Percentiles rank a stretch among this genome's conserved stretches.
Evolutionary conservation across 148 eudicot genomes (phyloP).

Genomic region (Silene conica): DNA sequence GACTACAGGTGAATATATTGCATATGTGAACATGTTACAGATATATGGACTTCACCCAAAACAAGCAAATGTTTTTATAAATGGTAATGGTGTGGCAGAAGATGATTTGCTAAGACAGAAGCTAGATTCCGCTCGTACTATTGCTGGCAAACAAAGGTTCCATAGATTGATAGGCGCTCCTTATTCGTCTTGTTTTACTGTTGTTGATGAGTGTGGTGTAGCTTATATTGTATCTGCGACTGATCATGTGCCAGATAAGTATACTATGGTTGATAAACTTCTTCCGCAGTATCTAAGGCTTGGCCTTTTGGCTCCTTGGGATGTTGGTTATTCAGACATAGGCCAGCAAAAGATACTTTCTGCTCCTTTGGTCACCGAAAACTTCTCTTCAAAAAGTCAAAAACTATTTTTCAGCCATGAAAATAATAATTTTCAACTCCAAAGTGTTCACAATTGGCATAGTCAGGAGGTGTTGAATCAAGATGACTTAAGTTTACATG

Average conservation of each 20-base stretch:
- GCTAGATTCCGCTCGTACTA: slow-evolving; percentile 18
- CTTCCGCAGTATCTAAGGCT: slow-evolving; percentile 44
- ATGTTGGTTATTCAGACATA: slow-evolving; percentile 62
- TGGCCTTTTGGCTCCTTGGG: slow-evolving; percentile 69
- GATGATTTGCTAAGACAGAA: slow-evolving; percentile 22
- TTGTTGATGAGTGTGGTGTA: slow-evolving; percentile 68
- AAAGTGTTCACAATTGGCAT: slow-evolving; percentile 20
- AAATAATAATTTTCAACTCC: slow-evolving; percentile 25
- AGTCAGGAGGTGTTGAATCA: slow-evolving; percentile 30
- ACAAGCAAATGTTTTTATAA: slow-evolving; percentile 22
- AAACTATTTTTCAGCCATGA: slow-evolving; percentile 24
- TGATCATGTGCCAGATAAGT: slow-evolving; percentile 47
- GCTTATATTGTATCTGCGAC: slow-evolving; percentile 42
- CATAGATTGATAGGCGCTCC: slow-evolving; percentile 59
- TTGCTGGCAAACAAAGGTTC: slow-evolving; percentile 39
- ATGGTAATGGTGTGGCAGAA: slow-evolving; percentile 21
- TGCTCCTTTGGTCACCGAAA: slow-evolving; percentile 26
- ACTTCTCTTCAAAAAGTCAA: slow-evolving; percentile 21
- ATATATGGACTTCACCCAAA: slow-evolving; percentile 40
- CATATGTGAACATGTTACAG: slow-evolving; percentile 40
- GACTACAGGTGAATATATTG: slow-evolving; percentile 57
- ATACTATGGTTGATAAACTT: slow-evolving; percentile 33
- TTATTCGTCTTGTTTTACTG: slow-evolving; percentile 54
- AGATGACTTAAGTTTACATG: slow-evolving; percentile 35
- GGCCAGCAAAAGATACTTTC: slow-evolving; percentile 50